Conservation (phyloP, 805 yeast species). For the Metschnikowia corniflorae region DNA sequence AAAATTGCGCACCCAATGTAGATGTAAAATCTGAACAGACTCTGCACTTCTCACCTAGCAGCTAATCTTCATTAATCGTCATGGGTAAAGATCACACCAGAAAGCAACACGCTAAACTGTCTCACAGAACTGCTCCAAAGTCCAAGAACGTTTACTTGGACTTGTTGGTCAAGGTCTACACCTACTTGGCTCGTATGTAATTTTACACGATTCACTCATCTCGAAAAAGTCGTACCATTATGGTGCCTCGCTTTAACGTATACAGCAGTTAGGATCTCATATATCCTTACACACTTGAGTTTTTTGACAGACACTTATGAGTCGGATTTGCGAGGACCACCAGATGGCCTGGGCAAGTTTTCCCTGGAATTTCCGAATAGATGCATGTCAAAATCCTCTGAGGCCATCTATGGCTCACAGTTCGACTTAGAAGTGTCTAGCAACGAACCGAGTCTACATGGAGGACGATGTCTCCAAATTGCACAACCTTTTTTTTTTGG, state of each 20-base stretch:
- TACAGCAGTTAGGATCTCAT: too few species aligned
- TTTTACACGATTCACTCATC: too few species aligned
- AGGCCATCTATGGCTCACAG: constrained; percentile 7
- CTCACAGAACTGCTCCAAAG: constrained; percentile 99
- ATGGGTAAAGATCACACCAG: constrained; percentile 98
- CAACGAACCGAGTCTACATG: constrained; percentile 1
- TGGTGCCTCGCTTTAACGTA: constrained; percentile 7
- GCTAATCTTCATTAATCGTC: constrained; percentile 18
- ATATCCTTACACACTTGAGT: neutral
- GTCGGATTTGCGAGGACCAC: constrained; percentile 6
- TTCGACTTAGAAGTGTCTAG: constrained; percentile 8
- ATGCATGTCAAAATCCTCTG: too few species aligned
- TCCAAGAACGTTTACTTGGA: constrained; percentile 99
- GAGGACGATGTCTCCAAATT: too few species aligned
- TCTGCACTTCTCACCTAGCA: too few species aligned
- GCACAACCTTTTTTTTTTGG: too few species aligned
- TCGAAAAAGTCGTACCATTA: constrained; percentile 7
- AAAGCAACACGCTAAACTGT: constrained; percentile 93
- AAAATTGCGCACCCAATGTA: neutral
- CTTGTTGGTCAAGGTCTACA: constrained; percentile 95
- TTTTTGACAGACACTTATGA: constrained; percentile 7
- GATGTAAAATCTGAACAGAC: too few species aligned
- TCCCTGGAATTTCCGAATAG: neutral
- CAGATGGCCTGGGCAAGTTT: constrained; percentile 1
- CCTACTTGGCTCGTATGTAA: constrained; percentile 98